Evolutionary conservation across 192 early-diverging fungal species (phyloP), one percentile per base, ranked within the genome.

Genomic region (Mortierella antarctica): DNA sequence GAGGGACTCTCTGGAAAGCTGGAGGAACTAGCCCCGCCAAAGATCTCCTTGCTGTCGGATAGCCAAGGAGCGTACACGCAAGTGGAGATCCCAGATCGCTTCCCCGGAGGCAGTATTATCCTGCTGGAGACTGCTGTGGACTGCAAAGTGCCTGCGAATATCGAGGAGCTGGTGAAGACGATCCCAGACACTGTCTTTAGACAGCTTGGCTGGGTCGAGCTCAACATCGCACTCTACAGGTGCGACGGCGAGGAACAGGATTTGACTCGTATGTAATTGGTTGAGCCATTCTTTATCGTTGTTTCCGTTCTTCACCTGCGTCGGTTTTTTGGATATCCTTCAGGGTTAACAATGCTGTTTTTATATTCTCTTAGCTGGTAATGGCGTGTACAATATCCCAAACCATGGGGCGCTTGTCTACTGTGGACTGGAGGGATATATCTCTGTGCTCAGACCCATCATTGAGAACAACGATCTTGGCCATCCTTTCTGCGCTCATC

Each of bases 361-460:
- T 46, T 40, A 23, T 0, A 18, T 40, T 6, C 57, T 18, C 2
- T 17, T 62, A 80, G 77, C 83, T 80, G 94, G 91, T 42, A 89
- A 96, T 69, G 92, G 93, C 18, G 88, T 82, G 9, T 99, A 99
- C 74, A 88, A 97, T 55, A 90, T 99, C 50, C 97, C 98, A 2
- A 90, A 89, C n/a, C 86, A 91, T 73, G 98, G 97, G 0, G 53
- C 78, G 13, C 78, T 98, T 10, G 83, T 93, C 0, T 99, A 98
- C 75, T 94, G 93, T 75, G 98, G 98, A 7, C 70, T 99, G 18
- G 94, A 98, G 85, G 98, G 98, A 2, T 96, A 95, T 71, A 89
- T 95, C 66, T 92, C 95, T 21, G 90, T 92, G 5, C 86, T 98
- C 14, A 83, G 86, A n/a, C 86, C 90, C 5, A 93, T 96, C 17